A percentile compares a stretch with the other conserved stretches of the same genome.
Conservation (phyloP, 345 rosid genomes). For the Draba incana region DNA sequence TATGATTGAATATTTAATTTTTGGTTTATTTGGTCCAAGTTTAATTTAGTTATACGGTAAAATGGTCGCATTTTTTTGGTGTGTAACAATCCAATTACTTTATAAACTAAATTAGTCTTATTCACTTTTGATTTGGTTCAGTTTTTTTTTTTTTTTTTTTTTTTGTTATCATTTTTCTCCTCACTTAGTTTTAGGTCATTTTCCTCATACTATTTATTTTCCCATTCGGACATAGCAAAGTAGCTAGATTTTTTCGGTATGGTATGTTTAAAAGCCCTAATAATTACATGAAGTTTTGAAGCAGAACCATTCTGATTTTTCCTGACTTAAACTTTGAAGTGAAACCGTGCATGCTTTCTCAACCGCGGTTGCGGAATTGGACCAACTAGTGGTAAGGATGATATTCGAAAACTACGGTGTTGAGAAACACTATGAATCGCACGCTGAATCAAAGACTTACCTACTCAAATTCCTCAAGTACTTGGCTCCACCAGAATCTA, state of each 20-base stretch:
- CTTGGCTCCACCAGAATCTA: constrained; percentile 38
- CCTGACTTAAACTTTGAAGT: constrained; percentile 30
- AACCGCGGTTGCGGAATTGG: constrained; percentile 46
- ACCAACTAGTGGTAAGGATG: constrained; percentile 52
- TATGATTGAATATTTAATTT: no score
- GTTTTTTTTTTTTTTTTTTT: no score
- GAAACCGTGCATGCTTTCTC: constrained; percentile 39
- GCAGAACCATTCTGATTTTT: constrained; percentile 1
- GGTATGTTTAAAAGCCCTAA: background rate
- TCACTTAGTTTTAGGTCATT: background rate
- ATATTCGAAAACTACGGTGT: constrained; percentile 60
- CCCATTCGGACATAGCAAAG: background rate
- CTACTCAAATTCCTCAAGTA: constrained; percentile 56
- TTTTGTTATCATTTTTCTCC: no score
- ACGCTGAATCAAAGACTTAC: constrained; percentile 42
- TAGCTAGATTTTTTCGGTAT: background rate
- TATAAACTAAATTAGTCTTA: no score
- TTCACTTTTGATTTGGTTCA: no score
- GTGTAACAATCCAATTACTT: no score
- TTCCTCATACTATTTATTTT: background rate
- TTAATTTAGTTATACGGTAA: no score
- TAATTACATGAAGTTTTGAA: background rate
- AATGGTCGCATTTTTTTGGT: no score
- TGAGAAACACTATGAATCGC: constrained; percentile 44
- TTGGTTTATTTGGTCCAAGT: no score